phyloP scores from a whole-genome alignment of 2,329 filamentous ascomycete species.

The Celoporthe dispersa region DNA sequence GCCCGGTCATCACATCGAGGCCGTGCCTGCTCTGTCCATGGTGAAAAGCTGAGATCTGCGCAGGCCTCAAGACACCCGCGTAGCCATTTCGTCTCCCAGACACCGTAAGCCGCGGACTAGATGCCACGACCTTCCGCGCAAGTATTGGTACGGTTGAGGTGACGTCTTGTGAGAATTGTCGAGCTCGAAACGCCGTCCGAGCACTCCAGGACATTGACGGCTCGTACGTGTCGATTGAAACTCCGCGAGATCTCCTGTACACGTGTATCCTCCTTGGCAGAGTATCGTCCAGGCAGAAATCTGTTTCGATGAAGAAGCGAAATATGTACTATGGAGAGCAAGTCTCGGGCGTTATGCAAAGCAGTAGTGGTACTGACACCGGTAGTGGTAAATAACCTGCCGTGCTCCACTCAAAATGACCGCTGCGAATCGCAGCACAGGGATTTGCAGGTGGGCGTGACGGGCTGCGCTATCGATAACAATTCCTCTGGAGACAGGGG shows the following conservation, averaged over 20 bases:
- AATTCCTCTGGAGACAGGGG: not conserved
- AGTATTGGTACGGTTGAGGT: not conserved
- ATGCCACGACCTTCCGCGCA: not conserved
- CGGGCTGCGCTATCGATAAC: slow-evolving; percentile 27
- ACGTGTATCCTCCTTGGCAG: not conserved
- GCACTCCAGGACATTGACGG: slow-evolving; percentile 30
- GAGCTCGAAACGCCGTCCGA: slow-evolving; percentile 25
- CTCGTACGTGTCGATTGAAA: not conserved
- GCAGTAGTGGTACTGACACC: not conserved
- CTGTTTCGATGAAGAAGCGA: not conserved
- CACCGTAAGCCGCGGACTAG: not conserved
- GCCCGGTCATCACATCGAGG: slow-evolving; percentile 20
- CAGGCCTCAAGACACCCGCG: not conserved
- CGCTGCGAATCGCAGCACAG: slow-evolving; percentile 22
- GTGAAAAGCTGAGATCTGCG: not conserved
- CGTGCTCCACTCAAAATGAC: slow-evolving; percentile 3
- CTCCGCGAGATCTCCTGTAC: not conserved
- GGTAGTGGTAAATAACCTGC: not conserved
- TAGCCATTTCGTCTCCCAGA: slow-evolving; percentile 3
- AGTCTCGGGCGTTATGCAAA: not conserved
- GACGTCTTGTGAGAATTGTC: slow-evolving; percentile 1
- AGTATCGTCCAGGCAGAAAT: not conserved
- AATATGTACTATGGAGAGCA: not conserved
- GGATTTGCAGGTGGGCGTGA: slow-evolving; percentile 21
- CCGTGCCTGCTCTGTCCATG: not conserved